Evolutionary conservation across 306 rosid genomes (phyloP).

Genomic region (Abrus pulchellus): DNA sequence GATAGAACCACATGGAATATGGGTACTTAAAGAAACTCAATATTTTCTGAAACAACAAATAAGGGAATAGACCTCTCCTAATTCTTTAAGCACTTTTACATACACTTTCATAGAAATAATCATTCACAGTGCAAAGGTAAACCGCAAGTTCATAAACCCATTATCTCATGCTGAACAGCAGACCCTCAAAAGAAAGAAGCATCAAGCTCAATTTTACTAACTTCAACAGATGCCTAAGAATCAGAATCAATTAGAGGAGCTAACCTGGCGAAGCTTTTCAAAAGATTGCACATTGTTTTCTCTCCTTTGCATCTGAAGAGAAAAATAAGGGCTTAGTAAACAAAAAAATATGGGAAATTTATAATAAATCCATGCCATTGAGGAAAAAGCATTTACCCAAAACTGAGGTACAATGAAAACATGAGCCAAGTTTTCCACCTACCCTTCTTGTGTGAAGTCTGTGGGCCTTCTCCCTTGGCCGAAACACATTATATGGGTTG

Average conservation of each 20-base stretch:
- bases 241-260: constrained; percentile 38
- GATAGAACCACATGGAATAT: constrained; percentile 19
- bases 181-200: constrained; percentile 6
- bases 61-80: not conserved
- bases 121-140: constrained; percentile 24
- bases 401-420: constrained; percentile 46
- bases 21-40: constrained; percentile 15
- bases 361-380: constrained; percentile 21
- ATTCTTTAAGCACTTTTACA: not conserved
- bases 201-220: constrained; percentile 32
- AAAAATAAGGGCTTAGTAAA: constrained; percentile 32
- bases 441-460: constrained; percentile 99
- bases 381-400: constrained; percentile 48
- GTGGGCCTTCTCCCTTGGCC: constrained; percentile 99
- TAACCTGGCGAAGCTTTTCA: constrained; percentile 99
- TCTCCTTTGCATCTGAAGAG: constrained; percentile 92
- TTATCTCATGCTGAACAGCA: constrained; percentile 1
- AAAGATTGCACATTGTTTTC: constrained; percentile 98
- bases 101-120: constrained; percentile 14
- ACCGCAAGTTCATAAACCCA: constrained; percentile 38
- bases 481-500: constrained; percentile 97
- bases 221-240: constrained; percentile 24
- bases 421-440: constrained; percentile 48
- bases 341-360: constrained; percentile 1
- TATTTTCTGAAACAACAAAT: constrained; percentile 4